phyloP scores from a whole-genome alignment of 306 rosid genomes.

The Hippophae tibetana region DNA sequence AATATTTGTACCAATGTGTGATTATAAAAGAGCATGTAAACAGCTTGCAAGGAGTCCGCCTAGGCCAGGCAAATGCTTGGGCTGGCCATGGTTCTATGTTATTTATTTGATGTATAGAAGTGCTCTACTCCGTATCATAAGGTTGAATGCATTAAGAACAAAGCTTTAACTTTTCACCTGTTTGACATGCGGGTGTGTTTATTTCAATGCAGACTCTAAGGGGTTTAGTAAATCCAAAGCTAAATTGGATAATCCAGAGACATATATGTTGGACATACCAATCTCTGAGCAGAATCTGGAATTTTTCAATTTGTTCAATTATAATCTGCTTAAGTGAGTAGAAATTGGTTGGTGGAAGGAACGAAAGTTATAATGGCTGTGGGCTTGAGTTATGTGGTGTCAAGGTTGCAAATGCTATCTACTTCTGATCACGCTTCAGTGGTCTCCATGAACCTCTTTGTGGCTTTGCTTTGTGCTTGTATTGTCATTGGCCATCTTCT shows the following conservation, averaged over 20 bases:
- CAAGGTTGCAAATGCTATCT: constrained; percentile 37
- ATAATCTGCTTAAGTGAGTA: neutral
- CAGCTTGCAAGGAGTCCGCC: no score
- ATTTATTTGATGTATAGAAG: no score
- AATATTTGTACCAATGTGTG: no score
- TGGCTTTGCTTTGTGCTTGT: constrained; percentile 85
- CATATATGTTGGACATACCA: constrained; percentile 26
- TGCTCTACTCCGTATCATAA: no score
- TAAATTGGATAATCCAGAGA: constrained; percentile 53
- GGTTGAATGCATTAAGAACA: no score
- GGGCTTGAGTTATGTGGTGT: constrained; percentile 25
- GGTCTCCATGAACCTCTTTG: constrained; percentile 79
- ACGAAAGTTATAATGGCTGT: constrained; percentile 41
- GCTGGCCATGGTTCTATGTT: no score
- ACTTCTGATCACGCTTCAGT: constrained; percentile 82
- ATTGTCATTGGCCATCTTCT: constrained; percentile 95
- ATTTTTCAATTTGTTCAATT: constrained; percentile 7
- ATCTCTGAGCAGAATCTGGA: constrained; percentile 9
- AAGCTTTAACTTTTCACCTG: neutral
- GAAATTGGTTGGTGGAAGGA: constrained; percentile 9
- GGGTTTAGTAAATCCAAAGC: constrained; percentile 19
- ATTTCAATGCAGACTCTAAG: constrained; percentile 35
- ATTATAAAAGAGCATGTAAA: no score
- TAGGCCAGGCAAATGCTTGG: no score
- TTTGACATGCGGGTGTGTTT: constrained; percentile 7